These are phyloP conservation scores for Periglandula ipomoeae DNA, from an alignment of 2,329 filamentous ascomycete species.

Conservation along the genomic window DNA sequence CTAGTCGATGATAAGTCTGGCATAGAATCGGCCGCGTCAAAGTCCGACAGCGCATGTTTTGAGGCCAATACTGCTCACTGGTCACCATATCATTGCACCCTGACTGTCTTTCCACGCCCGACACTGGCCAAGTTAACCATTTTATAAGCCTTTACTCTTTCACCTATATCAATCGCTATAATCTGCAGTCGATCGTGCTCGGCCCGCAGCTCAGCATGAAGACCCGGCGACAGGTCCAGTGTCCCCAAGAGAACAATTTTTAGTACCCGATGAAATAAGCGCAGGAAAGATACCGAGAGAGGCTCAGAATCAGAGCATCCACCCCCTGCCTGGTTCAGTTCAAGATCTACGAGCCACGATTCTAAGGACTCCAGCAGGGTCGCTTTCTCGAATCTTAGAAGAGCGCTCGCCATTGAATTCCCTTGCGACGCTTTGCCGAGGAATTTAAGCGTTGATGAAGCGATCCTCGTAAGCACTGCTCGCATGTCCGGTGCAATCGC, in stretches of 20 bases:
- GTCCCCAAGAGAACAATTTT: conserved; percentile 25
- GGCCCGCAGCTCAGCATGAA: conserved; percentile 17
- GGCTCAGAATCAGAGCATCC: conserved; percentile 14
- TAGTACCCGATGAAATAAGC: conserved; percentile 24
- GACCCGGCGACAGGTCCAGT: conserved; percentile 20
- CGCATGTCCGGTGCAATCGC: conserved; percentile 28
- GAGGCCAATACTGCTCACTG: too few relatives aligned
- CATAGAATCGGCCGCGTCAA: too few relatives aligned
- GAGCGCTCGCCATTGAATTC: conserved; percentile 14
- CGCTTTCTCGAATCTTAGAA: conserved; percentile 18
- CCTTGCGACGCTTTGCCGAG: conserved; percentile 20
- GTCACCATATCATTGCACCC: too few relatives aligned
- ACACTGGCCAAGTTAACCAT: conserved; percentile 4
- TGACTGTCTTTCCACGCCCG: too few relatives aligned
- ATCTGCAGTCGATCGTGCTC: conserved; percentile 23
- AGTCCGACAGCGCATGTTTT: too few relatives aligned
- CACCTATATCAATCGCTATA: conserved; percentile 19
- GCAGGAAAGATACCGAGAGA: conserved; percentile 25
- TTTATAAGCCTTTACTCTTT: conserved; percentile 23
- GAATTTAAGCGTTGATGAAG: conserved; percentile 22
- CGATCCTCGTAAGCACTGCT: conserved; percentile 23
- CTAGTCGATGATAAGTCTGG: too few relatives aligned
- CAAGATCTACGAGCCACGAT: conserved; percentile 23
- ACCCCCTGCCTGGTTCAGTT: conserved; percentile 13
- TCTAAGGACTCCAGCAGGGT: conserved; percentile 21